Percentiles rank a stretch among this genome's conserved stretches.
phyloP scores from a whole-genome alignment of 768 basidiomycete genomes.

The Nevesoporus exiguus region DNA sequence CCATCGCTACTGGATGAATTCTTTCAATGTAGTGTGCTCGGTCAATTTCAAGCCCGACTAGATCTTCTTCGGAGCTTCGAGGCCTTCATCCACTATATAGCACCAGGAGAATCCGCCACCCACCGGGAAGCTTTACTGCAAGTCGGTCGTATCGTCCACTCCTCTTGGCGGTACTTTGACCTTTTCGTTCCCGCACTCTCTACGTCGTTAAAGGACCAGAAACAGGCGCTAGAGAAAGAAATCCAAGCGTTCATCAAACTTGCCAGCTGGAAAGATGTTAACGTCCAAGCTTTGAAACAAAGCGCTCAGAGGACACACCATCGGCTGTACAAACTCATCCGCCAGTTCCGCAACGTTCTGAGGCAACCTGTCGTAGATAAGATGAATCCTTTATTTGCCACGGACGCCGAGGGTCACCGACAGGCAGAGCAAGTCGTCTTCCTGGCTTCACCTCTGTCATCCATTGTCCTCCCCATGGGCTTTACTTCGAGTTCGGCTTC shows the following conservation, averaged over 20 bases:
- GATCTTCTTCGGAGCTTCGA: slow-evolving; percentile 67
- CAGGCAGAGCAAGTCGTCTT: slow-evolving; percentile 13
- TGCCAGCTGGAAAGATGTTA: slow-evolving; percentile 98
- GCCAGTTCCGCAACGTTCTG: slow-evolving; percentile 90
- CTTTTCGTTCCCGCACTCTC: slow-evolving; percentile 52
- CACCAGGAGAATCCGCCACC: slow-evolving; percentile 27
- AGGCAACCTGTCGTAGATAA: slow-evolving; percentile 59
- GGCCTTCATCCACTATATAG: slow-evolving; percentile 41
- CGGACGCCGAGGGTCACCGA: slow-evolving; percentile 32
- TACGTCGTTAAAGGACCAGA: slow-evolving; percentile 51
- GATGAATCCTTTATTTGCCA: slow-evolving; percentile 37
- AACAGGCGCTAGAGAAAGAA: slow-evolving; percentile 68
- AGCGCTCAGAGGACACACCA: slow-evolving; percentile 90
- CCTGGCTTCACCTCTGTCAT: background rate
- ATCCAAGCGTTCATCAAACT: slow-evolving; percentile 85
- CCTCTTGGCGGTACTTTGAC: slow-evolving; percentile 59
- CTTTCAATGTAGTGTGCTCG: slow-evolving; percentile 70
- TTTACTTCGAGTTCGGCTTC: background rate
- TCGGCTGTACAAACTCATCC: slow-evolving; percentile 84
- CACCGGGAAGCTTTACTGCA: slow-evolving; percentile 40
- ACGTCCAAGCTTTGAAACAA: slow-evolving; percentile 87
- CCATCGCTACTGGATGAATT: slow-evolving; percentile 81
- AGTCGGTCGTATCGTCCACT: slow-evolving; percentile 56
- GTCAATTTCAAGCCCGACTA: slow-evolving; percentile 74
- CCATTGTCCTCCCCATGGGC: background rate